Base-by-base conservation (phyloP, 305 asterid species). In the Fraxinus platypoda region DNA sequence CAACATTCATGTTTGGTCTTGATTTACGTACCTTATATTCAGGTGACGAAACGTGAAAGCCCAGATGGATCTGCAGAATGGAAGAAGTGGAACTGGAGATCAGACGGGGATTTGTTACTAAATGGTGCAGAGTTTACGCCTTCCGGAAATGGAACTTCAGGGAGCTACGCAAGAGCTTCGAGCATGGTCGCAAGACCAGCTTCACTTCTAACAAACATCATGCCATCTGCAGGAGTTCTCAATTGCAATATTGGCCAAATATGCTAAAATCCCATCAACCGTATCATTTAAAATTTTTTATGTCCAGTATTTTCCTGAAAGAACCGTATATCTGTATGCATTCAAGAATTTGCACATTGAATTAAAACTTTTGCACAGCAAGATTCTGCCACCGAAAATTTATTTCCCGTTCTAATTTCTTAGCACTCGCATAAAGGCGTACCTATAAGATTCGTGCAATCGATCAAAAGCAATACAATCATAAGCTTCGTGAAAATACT, bases 161-260 rank as follows among this genome's bases (percentile, higher is more conserved):
- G 83, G 0, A 86, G 87, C 84, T 89, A 87, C 41, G 52, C 43
- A 0, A 87, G 81, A 49, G 92, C 92, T 4, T 89, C 92, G 19
- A 89, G 92, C 87, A 88, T 89, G 92, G 91, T 89, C 46, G 92
- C 92, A 35, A 87, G 88, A 43, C 88, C 91, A 7, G 92, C 91
- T 71, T 83, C 91, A 7, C 85, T 86, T 30, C 49, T 89, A 64
- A 72, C 71, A 19, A 74, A 38, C 17, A 89, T 88, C 2, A 78
- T 89, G 59, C 90, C 87, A 2, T 85, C 90, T 15, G 89, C 92
- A 4, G 92, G 92, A 26, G 90, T 89, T 25, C 82, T 89, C 73
- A 80, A 17, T 62, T 89, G 91, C 86, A 57, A 80, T 1, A 74
- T 80, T 75, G 91, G 85, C 75, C 84, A 86, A 82, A 76, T 33